These are phyloP conservation scores for Calocybe cyanea DNA, from an alignment of 768 basidiomycete species.

Conservation along the genomic window DNA sequence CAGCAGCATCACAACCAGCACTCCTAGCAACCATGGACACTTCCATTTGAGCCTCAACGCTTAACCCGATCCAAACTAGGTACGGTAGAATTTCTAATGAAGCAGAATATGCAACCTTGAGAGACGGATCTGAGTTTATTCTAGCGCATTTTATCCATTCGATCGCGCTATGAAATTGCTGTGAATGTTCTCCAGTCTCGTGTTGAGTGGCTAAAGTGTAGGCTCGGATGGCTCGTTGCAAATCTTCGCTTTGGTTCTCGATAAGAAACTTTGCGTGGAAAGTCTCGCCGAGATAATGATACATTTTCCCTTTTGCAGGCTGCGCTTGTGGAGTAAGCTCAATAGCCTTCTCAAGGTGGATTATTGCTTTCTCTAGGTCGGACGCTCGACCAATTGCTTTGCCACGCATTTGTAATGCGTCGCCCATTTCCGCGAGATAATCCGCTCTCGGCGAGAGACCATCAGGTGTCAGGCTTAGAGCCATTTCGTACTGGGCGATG, in stretches of 20 bases:
- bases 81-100: not conserved
- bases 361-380: not conserved
- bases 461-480: no score
- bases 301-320: not conserved
- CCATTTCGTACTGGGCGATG: no score
- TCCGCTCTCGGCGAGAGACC: no score
- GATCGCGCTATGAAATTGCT: not conserved
- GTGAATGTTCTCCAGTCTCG: not conserved
- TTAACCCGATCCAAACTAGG: not conserved
- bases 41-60: no score
- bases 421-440: no score
- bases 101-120: not conserved
- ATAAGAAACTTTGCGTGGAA: not conserved
- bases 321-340: not conserved
- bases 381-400: not conserved
- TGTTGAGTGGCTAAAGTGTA: not conserved
- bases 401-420: no score
- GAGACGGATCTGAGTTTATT: no score
- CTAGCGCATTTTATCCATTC: not conserved
- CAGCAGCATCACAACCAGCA: not conserved
- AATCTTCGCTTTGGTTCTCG: not conserved
- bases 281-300: not conserved
- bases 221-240: not conserved
- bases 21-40: not conserved
- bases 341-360: not conserved